Percentiles rank a stretch among this genome's conserved stretches.
These are phyloP conservation scores for Leptoxyphium fumago DNA, from an alignment of 2,329 filamentous ascomycete species.

Conservation along the genomic window DNA sequence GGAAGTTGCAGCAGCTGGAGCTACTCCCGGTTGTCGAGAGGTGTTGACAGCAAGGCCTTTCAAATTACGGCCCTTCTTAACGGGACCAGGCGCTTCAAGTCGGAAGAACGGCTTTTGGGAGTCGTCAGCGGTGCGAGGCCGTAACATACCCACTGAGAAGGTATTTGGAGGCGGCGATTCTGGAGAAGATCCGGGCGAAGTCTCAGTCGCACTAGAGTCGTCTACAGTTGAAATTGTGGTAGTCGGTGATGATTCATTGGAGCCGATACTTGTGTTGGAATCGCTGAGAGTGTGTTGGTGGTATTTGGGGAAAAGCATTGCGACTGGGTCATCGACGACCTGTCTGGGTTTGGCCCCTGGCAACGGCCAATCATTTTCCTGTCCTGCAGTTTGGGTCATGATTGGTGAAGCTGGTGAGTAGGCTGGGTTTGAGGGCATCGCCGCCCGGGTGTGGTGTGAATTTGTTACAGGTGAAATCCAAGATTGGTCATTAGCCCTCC, in stretches of 20 bases:
- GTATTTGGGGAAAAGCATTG: conserved; percentile 13
- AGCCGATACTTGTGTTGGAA: conserved; percentile 67
- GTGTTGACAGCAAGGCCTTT: conserved; percentile 72
- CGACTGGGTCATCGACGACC: conserved; percentile 3
- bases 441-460: conserved; percentile 6
- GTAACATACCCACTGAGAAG: conserved; percentile 43
- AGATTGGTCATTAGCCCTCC: conserved; percentile 10
- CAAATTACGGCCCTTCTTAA: conserved; percentile 62
- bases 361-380: conserved; percentile 12
- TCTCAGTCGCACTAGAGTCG: conserved; percentile 77
- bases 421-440: conserved; percentile 7
- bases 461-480: conserved; percentile 14
- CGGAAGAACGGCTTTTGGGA: conserved; percentile 40
- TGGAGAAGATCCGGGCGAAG: conserved; percentile 81
- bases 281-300: conserved; percentile 64
- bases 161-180: conserved; percentile 67
- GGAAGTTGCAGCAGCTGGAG: conserved; percentile 37
- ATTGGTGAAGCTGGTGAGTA: conserved; percentile 8
- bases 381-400: conserved; percentile 12
- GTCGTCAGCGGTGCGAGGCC: conserved; percentile 34
- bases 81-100: conserved; percentile 31
- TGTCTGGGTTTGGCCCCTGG: conserved; percentile 3
- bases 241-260: conserved; percentile 86
- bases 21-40: conserved; percentile 30
- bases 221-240: conserved; percentile 88